Conservation (phyloP, 306 rosid genomes). For the Cotoneaster glaucophyllus region DNA sequence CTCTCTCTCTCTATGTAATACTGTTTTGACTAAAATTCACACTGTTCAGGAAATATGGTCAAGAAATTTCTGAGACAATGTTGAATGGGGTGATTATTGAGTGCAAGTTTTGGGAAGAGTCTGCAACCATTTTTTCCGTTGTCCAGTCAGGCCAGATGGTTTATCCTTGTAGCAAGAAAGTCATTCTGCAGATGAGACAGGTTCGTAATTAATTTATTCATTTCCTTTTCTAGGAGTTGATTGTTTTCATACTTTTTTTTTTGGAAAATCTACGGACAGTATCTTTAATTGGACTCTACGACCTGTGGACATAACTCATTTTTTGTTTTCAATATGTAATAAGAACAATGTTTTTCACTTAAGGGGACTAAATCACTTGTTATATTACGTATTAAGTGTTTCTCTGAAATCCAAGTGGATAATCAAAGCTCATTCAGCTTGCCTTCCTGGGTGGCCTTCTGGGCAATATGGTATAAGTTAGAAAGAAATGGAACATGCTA, state of each 20-base stretch:
- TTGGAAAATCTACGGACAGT: background rate
- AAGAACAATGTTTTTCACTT: background rate
- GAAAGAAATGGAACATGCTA: background rate
- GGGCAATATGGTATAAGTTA: background rate
- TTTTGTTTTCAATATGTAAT: no score
- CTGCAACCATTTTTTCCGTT: slow-evolving; percentile 36
- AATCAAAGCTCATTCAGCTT: background rate
- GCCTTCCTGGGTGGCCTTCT: background rate
- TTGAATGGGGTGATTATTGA: slow-evolving; percentile 53
- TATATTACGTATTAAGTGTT: background rate
- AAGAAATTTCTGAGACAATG: slow-evolving; percentile 54
- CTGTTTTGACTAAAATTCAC: background rate
- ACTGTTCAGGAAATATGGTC: slow-evolving; percentile 37
- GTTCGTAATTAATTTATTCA: slow-evolving; percentile 27
- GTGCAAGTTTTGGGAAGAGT: slow-evolving; percentile 52
- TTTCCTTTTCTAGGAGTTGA: background rate
- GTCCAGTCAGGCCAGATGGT: slow-evolving; percentile 57
- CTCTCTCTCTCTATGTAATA: background rate
- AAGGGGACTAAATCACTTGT: background rate
- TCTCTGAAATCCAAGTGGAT: background rate
- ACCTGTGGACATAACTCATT: background rate
- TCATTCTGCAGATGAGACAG: slow-evolving; percentile 38
- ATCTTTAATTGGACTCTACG: background rate
- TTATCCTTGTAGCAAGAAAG: slow-evolving; percentile 47
- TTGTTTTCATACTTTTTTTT: background rate